Percentiles rank a stretch among this genome's conserved stretches.
Conservation (phyloP, 1,284 basidiomycete species). For the Apiotrichum domesticum region DNA sequence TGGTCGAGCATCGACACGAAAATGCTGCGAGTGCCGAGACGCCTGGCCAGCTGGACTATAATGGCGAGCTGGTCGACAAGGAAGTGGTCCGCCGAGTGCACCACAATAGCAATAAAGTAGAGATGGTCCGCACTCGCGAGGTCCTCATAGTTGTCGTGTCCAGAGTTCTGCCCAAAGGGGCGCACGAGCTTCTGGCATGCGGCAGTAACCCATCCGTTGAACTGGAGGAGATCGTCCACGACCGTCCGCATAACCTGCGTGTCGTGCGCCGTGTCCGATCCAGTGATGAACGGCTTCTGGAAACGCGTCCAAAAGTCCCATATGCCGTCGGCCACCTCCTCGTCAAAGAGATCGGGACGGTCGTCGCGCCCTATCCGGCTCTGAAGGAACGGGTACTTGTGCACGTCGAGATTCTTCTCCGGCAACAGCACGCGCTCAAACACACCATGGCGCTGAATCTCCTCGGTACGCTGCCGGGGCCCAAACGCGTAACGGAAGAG, state of each 20-base stretch:
- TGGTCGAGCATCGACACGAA: slow-evolving; percentile 97
- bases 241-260: slow-evolving; percentile 76
- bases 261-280: slow-evolving; percentile 76
- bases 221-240: slow-evolving; percentile 80
- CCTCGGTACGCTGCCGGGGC: slow-evolving; percentile 26
- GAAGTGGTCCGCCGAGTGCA: slow-evolving; percentile 95
- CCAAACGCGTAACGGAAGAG: slow-evolving; percentile 39
- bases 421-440: slow-evolving; percentile 76
- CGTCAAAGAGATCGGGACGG: slow-evolving; percentile 67
- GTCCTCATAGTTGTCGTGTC: slow-evolving; percentile 79
- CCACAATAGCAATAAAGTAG: slow-evolving; percentile 88
- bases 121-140: slow-evolving; percentile 70
- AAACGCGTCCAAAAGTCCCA: slow-evolving; percentile 84
- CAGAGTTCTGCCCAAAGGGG: slow-evolving; percentile 80
- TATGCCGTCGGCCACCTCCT: slow-evolving; percentile 67
- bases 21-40: slow-evolving; percentile 75
- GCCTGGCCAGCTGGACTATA: slow-evolving; percentile 84
- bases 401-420: slow-evolving; percentile 78
- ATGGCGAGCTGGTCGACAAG: slow-evolving; percentile 92
- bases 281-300: slow-evolving; percentile 77
- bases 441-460: slow-evolving; percentile 72
- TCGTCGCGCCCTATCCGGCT: slow-evolving; percentile 76
- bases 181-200: slow-evolving; percentile 82
- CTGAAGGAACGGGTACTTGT: slow-evolving; percentile 79
- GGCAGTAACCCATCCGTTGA: slow-evolving; percentile 99